Evolutionary conservation across 306 rosid species (phyloP), one percentile per base, ranked within the genome.

Genomic region (Parietaria judaica): DNA sequence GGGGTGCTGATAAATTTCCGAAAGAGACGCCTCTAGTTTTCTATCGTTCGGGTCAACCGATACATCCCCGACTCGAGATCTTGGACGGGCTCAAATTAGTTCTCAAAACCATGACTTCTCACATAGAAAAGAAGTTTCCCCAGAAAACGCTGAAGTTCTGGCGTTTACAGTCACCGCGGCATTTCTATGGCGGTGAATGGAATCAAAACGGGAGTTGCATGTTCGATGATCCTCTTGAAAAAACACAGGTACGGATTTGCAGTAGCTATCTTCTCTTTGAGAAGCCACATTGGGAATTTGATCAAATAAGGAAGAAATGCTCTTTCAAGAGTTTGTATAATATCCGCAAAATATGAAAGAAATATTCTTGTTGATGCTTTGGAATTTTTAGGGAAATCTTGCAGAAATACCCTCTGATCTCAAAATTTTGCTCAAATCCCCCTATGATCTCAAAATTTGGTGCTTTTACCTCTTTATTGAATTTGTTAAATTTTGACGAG

Each of bases 131-230:
- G 50, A 72, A 83, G 53, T 60, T 85, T 67, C 95, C 89, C n/a
- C 16, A 52, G 44, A 78, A 72, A 62, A 80, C 89, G 9, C 80
- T 81, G 46, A 91, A 83, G 76, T 76, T 87, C 68, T 91, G 97
- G 96, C 87, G 95, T 54, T 79, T 81, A 59, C 90, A 87, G 74
- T 91, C 92, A 12, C 96, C 95, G 23, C 81, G 95, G 74, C 96
- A 91, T 72, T 91, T 91, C 66, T 70, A 81, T 57, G 96, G 96
- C 14, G 96, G 96, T 54, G 92, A 87, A 3, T 91, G 95, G 97
- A 91, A 91, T 75, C 95, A 85, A 78, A 91, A 88, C 38, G 95
- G 91, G 17, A 91, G 96, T 68, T 87, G 98, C 82, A 61, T 83
- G 82, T 85, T 85, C 71, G 73, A 73, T 75, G 82, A 83, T 65